Evolutionary conservation across 352 stramenopile species (phyloP).

Genomic region (Elongisporangium undulatum): DNA sequence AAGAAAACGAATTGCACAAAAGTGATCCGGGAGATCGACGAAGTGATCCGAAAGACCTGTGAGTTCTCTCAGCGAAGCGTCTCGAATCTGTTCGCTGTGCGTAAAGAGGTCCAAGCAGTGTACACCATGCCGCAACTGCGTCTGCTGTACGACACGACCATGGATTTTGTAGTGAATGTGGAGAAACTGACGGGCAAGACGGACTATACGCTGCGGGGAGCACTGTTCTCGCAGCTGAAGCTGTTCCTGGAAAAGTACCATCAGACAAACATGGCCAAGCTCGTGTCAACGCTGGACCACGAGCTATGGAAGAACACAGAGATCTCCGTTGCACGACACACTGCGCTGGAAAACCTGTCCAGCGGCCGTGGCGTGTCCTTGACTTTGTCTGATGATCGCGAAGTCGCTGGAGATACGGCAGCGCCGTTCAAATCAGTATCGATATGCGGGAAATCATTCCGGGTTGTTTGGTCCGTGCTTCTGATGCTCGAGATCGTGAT

Average conservation of each 20-base stretch:
- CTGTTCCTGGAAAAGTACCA: constrained; percentile 95
- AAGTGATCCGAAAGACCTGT: constrained; percentile 81
- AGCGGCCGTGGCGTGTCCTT: constrained; percentile 86
- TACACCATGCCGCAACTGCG: constrained; percentile 93
- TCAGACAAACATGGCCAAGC: constrained; percentile 87
- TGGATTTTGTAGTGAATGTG: constrained; percentile 90
- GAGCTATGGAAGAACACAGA: constrained; percentile 94
- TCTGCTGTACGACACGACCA: constrained; percentile 92
- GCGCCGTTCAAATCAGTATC: constrained; percentile 77
- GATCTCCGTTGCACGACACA: constrained; percentile 89
- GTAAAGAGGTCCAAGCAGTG: constrained; percentile 82
- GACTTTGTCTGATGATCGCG: constrained; percentile 62
- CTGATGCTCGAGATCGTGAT: constrained; percentile 95
- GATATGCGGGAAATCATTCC: constrained; percentile 92
- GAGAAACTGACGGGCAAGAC: constrained; percentile 90
- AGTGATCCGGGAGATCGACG: constrained; percentile 81
- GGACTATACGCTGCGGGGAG: constrained; percentile 89
- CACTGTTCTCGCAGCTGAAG: constrained; percentile 93
- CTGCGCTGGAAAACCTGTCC: constrained; percentile 88
- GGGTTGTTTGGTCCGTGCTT: constrained; percentile 94
- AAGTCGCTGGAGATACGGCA: constrained; percentile 54
- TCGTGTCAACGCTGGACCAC: constrained; percentile 94
- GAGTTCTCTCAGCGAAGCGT: constrained; percentile 86
- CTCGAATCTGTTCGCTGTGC: constrained; percentile 81
- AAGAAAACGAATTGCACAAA: constrained; percentile 62